Evolutionary conservation across 2,329 filamentous ascomycete genomes (phyloP).

Genomic region (Colletotrichum abscissum): DNA sequence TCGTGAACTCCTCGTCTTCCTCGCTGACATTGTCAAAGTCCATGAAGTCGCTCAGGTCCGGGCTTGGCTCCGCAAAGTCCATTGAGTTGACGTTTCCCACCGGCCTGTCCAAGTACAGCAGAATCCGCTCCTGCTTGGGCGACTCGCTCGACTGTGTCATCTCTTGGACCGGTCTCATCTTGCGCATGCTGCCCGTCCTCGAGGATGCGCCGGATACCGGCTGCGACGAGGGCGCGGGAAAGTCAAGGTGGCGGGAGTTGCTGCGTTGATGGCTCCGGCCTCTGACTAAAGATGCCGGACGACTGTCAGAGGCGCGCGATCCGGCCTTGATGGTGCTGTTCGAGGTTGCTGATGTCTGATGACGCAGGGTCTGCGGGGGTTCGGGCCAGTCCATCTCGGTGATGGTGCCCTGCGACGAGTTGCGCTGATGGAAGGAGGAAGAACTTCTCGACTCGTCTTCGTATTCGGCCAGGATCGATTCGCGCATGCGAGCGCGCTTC

Average conservation of each 20-base stretch:
- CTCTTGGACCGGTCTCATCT: neutral
- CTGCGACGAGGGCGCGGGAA: neutral
- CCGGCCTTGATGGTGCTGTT: slow-evolving; percentile 33
- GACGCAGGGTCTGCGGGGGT: slow-evolving; percentile 31
- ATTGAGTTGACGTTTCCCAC: slow-evolving; percentile 40
- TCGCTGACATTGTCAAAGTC: slow-evolving; percentile 45
- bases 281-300: neutral
- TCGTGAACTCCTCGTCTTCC: slow-evolving; percentile 34
- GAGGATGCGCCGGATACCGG: slow-evolving; percentile 1
- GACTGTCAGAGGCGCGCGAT: slow-evolving; percentile 3
- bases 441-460: slow-evolving; percentile 46
- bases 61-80: slow-evolving; percentile 47
- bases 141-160: slow-evolving; percentile 4
- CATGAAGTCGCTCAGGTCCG: slow-evolving; percentile 53
- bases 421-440: slow-evolving; percentile 19
- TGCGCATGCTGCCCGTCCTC: slow-evolving; percentile 12
- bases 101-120: slow-evolving; percentile 46
- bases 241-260: slow-evolving; percentile 7
- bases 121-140: slow-evolving; percentile 43
- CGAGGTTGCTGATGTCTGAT: slow-evolving; percentile 34
- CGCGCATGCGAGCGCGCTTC: slow-evolving; percentile 67
- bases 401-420: slow-evolving; percentile 32
- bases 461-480: slow-evolving; percentile 56
- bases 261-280: neutral
- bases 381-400: slow-evolving; percentile 28